phyloP scores from a whole-genome alignment of 225 moss, liverwort and hornwort genomes.

The Bryoerythrophyllum caledonicum region DNA sequence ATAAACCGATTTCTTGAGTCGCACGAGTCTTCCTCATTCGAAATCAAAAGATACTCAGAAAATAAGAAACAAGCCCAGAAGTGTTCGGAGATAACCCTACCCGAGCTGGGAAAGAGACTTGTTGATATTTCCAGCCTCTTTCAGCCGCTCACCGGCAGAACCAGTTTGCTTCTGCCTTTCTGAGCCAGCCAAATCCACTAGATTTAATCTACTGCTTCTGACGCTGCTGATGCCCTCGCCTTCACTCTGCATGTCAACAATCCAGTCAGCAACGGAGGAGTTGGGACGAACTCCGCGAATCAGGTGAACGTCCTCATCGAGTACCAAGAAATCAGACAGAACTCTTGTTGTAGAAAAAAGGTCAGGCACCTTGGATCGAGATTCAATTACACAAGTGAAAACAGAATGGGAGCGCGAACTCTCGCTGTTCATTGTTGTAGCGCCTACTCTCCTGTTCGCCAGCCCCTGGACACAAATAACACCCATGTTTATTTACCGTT shows the following conservation, averaged over 20 bases:
- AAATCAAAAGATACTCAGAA: neutral
- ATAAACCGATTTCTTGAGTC: no score
- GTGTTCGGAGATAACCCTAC: conserved; percentile 29
- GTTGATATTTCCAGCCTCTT: conserved; percentile 98
- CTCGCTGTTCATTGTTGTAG: conserved; percentile 93
- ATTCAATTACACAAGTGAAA: conserved; percentile 95
- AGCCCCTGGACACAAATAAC: conserved; percentile 57
- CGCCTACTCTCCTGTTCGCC: conserved; percentile 82
- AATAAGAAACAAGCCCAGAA: neutral
- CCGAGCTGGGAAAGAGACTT: conserved; percentile 96
- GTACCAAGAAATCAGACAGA: neutral
- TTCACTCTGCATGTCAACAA: conserved; percentile 68
- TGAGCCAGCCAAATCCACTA: conserved; percentile 96
- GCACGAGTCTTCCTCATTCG: neutral
- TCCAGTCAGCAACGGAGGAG: neutral
- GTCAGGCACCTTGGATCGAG: conserved; percentile 66
- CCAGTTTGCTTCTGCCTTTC: conserved; percentile 97
- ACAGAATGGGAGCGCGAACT: conserved; percentile 98
- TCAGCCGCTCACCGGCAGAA: conserved; percentile 90
- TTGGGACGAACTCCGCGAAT: neutral
- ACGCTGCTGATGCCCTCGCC: conserved; percentile 92
- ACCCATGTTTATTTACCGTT: neutral
- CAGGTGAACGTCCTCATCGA: no score
- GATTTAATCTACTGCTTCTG: conserved; percentile 79
- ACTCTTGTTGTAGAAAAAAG: neutral